Evolutionary conservation across 169 alveolate species (phyloP), one percentile per base, ranked within the genome.

Genomic region (Plasmodium inui): DNA sequence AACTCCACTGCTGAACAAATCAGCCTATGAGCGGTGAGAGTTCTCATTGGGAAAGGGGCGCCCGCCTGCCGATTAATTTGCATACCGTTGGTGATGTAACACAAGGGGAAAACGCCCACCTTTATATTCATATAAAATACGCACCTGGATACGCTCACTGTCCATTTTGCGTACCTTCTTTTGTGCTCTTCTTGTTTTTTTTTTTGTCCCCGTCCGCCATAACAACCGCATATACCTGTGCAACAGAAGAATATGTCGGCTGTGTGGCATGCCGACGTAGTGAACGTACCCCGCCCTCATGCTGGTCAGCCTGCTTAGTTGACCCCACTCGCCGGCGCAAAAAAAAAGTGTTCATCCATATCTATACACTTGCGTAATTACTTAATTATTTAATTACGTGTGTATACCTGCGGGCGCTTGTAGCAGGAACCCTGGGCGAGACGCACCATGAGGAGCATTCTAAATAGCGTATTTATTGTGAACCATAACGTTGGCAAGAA

Each of bases 381-480:
- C 19, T 12, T 83, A 26, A 19, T 67, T 57, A 19, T 3, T 37
- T 53, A 34, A 46, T 17, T 61, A 32, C 14, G 19, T 17, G 67
- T 50, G 67, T n/a, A 83, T 22, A 17, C 50, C 12, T n/a, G 72
- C 4, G 30, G 32, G 81, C 28, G n/a, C 28, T 41, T 37, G 19
- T n/a, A 3, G 14, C 30, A 8, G 61, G 39, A 82, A 80, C 76
- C 76, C 37, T n/a, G n/a, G 76, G 22, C 6, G 50, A 37, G 78
- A 32, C 61, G 30, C 80, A 86, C 61, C 55, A 86, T 86, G 93
- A 86, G 57, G 93, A 70, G 70, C 32, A 50, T 86, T 74, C 67
- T 86, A 74, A 74, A 74, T 70, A 76, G 80, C 80, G 93, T 86
- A 44, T 6, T 86, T 76, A 2, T 53, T n/a, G 37, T 26, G 26